Evolutionary conservation across 768 basidiomycete species (phyloP), one percentile per base, ranked within the genome.

Genomic region (Lactarius pseudohatsudake): DNA sequence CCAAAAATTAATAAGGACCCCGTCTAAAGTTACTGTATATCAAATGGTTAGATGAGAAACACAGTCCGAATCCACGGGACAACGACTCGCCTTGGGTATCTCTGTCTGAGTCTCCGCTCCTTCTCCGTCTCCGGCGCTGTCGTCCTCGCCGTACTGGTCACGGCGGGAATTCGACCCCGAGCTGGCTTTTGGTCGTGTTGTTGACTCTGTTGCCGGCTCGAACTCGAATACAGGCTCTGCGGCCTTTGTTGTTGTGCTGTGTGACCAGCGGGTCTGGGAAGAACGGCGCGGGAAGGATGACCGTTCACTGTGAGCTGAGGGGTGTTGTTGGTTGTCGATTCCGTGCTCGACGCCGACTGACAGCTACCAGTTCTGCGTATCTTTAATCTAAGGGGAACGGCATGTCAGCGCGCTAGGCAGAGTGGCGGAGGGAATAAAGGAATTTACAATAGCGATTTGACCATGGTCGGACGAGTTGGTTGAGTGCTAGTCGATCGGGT

Each of bases 121-220:
- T 57, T 57, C 15, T 58, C 58, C 3, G n/a, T 67, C 54, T 64
- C 66, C 2, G 66, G 62, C 54, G 58, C 62, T 2, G 66, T 64
- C 5, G 62, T 59, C 62, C 53, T 38, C 20, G 66, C 58, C 22
- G 63, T 67, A 54, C 62, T 67, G 11, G 66, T 67, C 2, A 67
- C 66, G 0, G 66, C 66, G 15, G 66, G 66, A 28, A 67, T 43
- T 15, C 66, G 66, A 1, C n/a, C 10, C 26, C 36, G 58, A 7
- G 22, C 26, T 1, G 43, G 26, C n/a, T 11, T 62, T 22, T n/a
- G 30, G 47, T 66, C 47, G 34, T 32, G 45, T 32, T 47, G 1
- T 13, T 18, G 22, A 2, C 15, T 28, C 11, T 36, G 16, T 1
- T 18, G 8, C 20, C 9, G 13, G 38, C 22, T 50, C 16, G 50